Evolutionary conservation across 2,329 filamentous ascomycete species (phyloP), one percentile per base, ranked within the genome.

Genomic region (Penicillium griseofulvum): DNA sequence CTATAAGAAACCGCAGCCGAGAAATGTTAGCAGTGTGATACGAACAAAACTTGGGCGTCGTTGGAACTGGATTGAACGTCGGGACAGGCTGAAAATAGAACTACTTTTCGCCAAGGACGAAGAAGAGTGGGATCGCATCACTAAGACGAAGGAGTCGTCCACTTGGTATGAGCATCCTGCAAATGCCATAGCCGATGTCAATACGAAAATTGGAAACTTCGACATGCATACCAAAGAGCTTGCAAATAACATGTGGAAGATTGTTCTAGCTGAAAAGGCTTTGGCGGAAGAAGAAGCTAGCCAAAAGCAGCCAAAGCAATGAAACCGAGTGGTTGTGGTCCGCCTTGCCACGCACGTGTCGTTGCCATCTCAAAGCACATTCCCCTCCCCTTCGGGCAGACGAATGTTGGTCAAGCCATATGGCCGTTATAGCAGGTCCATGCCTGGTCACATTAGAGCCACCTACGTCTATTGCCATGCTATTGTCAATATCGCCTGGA

Each of bases 1-100:
- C 46, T 75, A 77, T 48, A 75, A 76, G 48, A 78, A 78, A 45
- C 76, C 76, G 1, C 73, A 77, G 49, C 75, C 76, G 9, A 68
- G 65, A 55, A 70, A 68, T 49, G 56, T 78, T 24, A 76, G 72
- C 44, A 61, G 69, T 5, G 64, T 75, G 2, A 64, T 78, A 50
- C 67, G 68, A 43, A 64, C 59, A 29, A 75, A 74, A 47, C 64
- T 74, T 17, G 63, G 64, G 10, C 69, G 63, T 19, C 70, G 75
- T 19, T 69, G 69, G 65, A 68, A 68, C 10, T 62, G 66, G 28
- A 69, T 75, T 34, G 62, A 68, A 38, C 67, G 66, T 33, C 70
- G 71, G 14, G 61, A 73, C 5, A 60, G 65, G 17, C 41, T 78
- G 45, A 55, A 70, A 28, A 19, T 51, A 1, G 70, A 71, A 7